Evolutionary conservation across 208 protist genomes (phyloP), one percentile per base, ranked within the genome.

Genomic region (Trypanosoma avium): DNA sequence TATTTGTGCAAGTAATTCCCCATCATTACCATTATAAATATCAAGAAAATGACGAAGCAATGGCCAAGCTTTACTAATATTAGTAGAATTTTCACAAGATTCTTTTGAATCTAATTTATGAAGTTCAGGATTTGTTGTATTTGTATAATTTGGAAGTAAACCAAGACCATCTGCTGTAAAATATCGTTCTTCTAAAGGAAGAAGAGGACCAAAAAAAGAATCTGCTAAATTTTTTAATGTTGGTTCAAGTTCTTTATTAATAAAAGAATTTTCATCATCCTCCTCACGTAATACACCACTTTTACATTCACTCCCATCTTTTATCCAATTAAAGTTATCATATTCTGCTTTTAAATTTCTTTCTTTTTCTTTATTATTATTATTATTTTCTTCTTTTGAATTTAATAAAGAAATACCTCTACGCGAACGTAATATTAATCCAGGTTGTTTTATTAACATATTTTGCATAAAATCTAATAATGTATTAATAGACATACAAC

Each of bases 91-190:
- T 54, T 68, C 61, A 54, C 70, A 61, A 53, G 73, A 26, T 67
- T 59, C 19, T 21, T 13, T 26, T 19, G 13, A 47, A 42, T 29
- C 72, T 68, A 68, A 76, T 30, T n/a, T 21, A 59, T 63, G 57
- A n/a, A 49, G 2, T n/a, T 29, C 29, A n/a, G 55, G 46, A 26
- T 60, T 26, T 10, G 53, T 36, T 19, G 43, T 38, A 33, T 62
- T 29, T 21, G 73, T 75, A 57, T 86, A 79, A 58, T 75, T 75
- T 21, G 81, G 79, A 24, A 60, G 79, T 45, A 91, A 63, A 17
- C 81, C 77, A 9, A 91, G 66, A 12, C 79, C 78, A 50, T 86
- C 81, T 19, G 75, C 61, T 13, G 85, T 81, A 17, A 79, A 72
- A 27, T 59, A 54, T 15, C 67, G 67, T 26, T 72, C 58, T 22